Evolutionary conservation across 2,329 filamentous ascomycete species (phyloP).

Genomic region (Juglanconis sp.): DNA sequence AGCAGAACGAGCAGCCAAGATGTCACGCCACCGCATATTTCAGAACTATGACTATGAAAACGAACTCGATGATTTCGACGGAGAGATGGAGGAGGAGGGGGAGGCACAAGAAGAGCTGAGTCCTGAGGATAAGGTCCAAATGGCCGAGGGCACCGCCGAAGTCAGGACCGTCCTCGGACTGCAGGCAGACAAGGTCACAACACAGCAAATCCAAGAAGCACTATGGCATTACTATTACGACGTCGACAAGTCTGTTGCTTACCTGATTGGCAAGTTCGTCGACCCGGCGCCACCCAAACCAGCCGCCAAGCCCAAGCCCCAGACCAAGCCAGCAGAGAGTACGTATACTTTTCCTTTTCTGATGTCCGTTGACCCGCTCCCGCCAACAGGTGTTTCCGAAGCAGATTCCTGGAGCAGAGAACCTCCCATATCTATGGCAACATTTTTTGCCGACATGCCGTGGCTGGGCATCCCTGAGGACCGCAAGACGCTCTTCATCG

Average conservation of each 20-base stretch:
- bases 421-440: conserved; percentile 25
- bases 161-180: conserved; percentile 65
- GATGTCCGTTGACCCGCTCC: conserved; percentile 2
- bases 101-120: conserved; percentile 45
- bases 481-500: conserved; percentile 63
- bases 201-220: conserved; percentile 75
- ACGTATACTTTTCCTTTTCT: conserved; percentile 6
- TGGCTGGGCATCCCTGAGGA: conserved; percentile 74
- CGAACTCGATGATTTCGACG: conserved; percentile 50
- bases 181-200: conserved; percentile 54
- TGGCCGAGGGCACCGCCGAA: conserved; percentile 64
- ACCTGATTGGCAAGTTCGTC: conserved; percentile 66
- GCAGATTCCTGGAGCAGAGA: conserved; percentile 15
- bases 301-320: conserved; percentile 33
- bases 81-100: conserved; percentile 39
- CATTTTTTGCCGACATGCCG: conserved; percentile 79
- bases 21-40: conserved; percentile 47
- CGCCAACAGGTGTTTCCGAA: conserved; percentile 18
- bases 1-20: conserved; percentile 21
- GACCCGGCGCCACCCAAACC: conserved; percentile 37
- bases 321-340: conserved; percentile 30
- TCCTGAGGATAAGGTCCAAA: conserved; percentile 44
- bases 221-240: conserved; percentile 98
- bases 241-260: conserved; percentile 77
- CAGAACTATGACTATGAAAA: conserved; percentile 50